These are phyloP conservation scores for Ceratobasidium sp. DNA, from an alignment of 1,284 basidiomycete species.

Conservation along the genomic window DNA sequence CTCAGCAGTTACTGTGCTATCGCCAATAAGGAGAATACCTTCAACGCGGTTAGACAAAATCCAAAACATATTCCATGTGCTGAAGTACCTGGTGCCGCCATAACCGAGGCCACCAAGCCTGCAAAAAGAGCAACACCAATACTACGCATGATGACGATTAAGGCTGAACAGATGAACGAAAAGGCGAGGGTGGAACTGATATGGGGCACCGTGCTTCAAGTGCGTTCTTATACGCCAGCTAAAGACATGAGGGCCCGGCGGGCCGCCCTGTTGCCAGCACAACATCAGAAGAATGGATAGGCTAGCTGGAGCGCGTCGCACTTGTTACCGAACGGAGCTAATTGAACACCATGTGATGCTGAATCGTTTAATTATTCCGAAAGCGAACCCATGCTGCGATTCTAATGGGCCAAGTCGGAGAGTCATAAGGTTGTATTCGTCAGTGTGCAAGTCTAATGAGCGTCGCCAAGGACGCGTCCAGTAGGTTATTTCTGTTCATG, in stretches of 20 bases:
- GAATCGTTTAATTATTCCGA: background rate
- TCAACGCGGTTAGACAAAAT: background rate
- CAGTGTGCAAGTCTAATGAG: background rate
- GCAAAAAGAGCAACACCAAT: slow-evolving; percentile 2
- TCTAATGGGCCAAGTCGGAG: slow-evolving; percentile 9
- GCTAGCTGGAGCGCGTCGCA: background rate
- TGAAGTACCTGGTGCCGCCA: slow-evolving; percentile 36
- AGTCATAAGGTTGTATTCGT: background rate
- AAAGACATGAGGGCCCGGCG: background rate
- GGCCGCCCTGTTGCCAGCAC: slow-evolving; percentile 18
- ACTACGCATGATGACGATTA: slow-evolving; percentile 33
- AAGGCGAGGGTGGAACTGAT: too few relatives aligned
- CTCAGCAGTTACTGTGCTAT: slow-evolving; percentile 35
- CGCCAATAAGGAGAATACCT: slow-evolving; percentile 36
- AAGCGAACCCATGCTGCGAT: background rate
- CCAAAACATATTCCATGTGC: background rate
- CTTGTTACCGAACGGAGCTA: slow-evolving; percentile 7
- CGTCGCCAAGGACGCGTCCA: background rate
- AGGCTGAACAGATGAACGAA: too few relatives aligned
- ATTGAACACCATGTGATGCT: background rate
- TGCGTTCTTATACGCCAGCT: slow-evolving; percentile 9
- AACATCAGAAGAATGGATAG: background rate
- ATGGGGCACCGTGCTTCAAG: too few relatives aligned
- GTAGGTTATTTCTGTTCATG: background rate
- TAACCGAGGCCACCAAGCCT: slow-evolving; percentile 11